These are phyloP conservation scores for Cyclostephanos tholiformis DNA, from an alignment of 108 stramenopile genomes.

Conservation along the genomic window DNA sequence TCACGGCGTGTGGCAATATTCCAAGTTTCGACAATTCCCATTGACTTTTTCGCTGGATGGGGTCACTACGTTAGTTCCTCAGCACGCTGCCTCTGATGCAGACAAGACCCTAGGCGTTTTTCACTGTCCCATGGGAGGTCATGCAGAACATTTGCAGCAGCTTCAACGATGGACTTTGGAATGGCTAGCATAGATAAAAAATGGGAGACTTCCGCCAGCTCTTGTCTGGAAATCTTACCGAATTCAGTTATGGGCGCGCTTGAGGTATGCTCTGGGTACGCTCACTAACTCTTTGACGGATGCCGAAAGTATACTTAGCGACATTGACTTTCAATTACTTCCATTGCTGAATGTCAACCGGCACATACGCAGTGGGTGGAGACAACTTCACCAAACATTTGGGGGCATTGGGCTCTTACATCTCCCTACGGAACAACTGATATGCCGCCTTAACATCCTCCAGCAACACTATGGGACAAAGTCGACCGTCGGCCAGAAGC, in stretches of 20 bases:
- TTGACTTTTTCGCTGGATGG: not conserved
- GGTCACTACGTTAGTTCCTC: not conserved
- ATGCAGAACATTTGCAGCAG: not conserved
- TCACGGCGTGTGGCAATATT: not conserved
- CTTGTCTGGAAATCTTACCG: conserved; percentile 1
- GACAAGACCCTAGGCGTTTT: not conserved
- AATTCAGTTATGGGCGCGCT: not conserved
- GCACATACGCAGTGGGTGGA: not conserved
- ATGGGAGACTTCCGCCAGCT: not conserved
- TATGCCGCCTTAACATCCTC: not conserved
- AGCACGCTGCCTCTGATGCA: not conserved
- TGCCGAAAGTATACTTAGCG: not conserved
- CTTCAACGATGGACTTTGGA: too few species aligned
- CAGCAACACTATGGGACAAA: not conserved
- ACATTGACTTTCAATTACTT: not conserved
- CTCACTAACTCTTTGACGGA: not conserved
- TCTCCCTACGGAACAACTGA: not conserved
- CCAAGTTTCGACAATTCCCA: not conserved
- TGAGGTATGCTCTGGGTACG: not conserved
- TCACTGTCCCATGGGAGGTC: not conserved
- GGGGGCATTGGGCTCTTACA: not conserved
- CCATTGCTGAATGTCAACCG: not conserved
- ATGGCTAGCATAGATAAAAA: not conserved
- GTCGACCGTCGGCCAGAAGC: not conserved
- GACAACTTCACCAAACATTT: not conserved